Conservation (phyloP, 306 rosid species). For the Cyamopsis tetragonoloba region DNA sequence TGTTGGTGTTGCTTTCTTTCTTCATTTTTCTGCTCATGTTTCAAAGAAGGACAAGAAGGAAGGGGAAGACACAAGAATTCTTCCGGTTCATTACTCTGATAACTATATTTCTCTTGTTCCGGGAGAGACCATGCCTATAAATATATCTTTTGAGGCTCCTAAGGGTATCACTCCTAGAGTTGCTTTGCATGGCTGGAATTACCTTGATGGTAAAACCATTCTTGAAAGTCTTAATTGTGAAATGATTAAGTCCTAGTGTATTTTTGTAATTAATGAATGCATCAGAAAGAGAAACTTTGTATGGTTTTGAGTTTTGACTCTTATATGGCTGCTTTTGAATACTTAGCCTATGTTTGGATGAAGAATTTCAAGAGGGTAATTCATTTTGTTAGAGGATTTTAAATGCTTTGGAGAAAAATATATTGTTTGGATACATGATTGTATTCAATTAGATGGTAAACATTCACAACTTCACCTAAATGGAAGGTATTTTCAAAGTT, state of each 20-base stretch:
- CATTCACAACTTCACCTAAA: too few relatives aligned
- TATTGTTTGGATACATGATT: too few relatives aligned
- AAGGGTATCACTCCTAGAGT: slow-evolving; percentile 66
- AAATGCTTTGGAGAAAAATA: too few relatives aligned
- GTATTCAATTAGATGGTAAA: too few relatives aligned
- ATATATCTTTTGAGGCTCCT: slow-evolving; percentile 67
- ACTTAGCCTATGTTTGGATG: too few relatives aligned
- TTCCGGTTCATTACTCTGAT: slow-evolving; percentile 87
- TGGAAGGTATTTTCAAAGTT: too few relatives aligned
- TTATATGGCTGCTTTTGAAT: too few relatives aligned
- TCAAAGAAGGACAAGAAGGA: slow-evolving; percentile 40
- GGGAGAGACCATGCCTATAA: slow-evolving; percentile 61
- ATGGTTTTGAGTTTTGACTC: not conserved
- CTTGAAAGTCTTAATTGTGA: slow-evolving; percentile 23
- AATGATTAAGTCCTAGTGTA: not conserved
- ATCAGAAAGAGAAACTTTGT: not conserved
- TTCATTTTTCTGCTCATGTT: slow-evolving; percentile 74
- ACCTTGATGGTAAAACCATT: slow-evolving; percentile 36
- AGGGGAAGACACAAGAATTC: slow-evolving; percentile 84
- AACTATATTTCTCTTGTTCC: slow-evolving; percentile 89
- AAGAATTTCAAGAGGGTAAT: too few relatives aligned
- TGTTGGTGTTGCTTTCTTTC: slow-evolving; percentile 83
- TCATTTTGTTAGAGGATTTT: too few relatives aligned
- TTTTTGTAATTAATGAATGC: not conserved
- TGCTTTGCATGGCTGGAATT: slow-evolving; percentile 70